These are phyloP conservation scores for Cadophora sp. DNA, from an alignment of 2,329 filamentous ascomycete species.

Conservation along the genomic window DNA sequence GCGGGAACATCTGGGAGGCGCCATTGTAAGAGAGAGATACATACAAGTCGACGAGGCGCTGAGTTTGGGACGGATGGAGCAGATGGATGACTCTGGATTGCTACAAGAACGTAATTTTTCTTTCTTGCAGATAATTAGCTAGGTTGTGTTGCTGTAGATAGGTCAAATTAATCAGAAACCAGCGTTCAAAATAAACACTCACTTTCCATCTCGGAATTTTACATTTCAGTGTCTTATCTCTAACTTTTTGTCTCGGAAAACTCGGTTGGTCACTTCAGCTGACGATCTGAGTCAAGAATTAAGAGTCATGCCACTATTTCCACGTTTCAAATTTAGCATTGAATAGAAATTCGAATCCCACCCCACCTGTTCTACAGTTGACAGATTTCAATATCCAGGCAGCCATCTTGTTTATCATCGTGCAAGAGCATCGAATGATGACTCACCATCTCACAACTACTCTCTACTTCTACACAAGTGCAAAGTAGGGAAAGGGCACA, in stretches of 20 bases:
- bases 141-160: conserved; percentile 3
- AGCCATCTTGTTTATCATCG: neutral
- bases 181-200: neutral
- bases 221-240: neutral
- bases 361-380: neutral
- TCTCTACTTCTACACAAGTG: too few species aligned
- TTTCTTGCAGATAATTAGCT: neutral
- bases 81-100: neutral
- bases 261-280: neutral
- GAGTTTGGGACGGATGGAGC: neutral
- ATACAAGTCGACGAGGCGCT: neutral
- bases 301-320: neutral
- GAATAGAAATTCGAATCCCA: neutral
- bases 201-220: neutral
- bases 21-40: conserved; percentile 2
- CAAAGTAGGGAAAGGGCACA: too few species aligned
- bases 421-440: neutral
- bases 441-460: neutral
- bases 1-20: conserved; percentile 3
- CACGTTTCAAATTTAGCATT: conserved; percentile 5
- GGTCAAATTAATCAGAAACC: neutral
- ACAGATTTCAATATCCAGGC: neutral
- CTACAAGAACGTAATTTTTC: neutral
- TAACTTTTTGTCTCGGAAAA: neutral
- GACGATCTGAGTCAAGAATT: too few species aligned